phyloP scores from a whole-genome alignment of 2,329 filamentous ascomycete species.

The Mollisiaceae sp. region DNA sequence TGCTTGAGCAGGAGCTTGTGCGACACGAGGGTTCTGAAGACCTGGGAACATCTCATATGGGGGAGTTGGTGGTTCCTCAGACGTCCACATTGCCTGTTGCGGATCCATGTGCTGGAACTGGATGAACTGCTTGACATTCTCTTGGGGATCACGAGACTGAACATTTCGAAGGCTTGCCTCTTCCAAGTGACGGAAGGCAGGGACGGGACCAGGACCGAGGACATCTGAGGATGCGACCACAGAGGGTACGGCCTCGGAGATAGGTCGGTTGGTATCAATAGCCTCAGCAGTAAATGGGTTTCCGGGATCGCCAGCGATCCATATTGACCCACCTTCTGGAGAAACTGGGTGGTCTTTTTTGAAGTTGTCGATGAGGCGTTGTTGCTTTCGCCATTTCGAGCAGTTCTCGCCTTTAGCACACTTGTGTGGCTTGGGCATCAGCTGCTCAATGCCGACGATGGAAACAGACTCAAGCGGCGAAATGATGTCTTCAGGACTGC shows the following conservation, averaged over 20 bases:
- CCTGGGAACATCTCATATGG: slow-evolving; percentile 68
- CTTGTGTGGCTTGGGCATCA: slow-evolving; percentile 81
- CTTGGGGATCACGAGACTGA: slow-evolving; percentile 79
- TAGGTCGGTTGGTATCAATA: slow-evolving; percentile 56
- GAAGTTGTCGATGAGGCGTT: slow-evolving; percentile 76
- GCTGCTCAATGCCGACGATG: slow-evolving; percentile 89
- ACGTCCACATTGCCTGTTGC: slow-evolving; percentile 40
- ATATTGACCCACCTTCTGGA: slow-evolving; percentile 67
- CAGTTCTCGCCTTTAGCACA: slow-evolving; percentile 90
- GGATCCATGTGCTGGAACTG: slow-evolving; percentile 76
- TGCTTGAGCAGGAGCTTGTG: slow-evolving; percentile 1
- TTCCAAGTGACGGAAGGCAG: slow-evolving; percentile 72
- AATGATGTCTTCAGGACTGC: slow-evolving; percentile 64
- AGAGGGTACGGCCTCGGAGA: slow-evolving; percentile 79
- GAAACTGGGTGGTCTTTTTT: slow-evolving; percentile 75
- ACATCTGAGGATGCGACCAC: slow-evolving; percentile 91
- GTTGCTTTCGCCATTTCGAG: slow-evolving; percentile 79
- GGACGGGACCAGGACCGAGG: slow-evolving; percentile 71
- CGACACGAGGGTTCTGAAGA: slow-evolving; percentile 49
- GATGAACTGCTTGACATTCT: slow-evolving; percentile 91
- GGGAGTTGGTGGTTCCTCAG: slow-evolving; percentile 70
- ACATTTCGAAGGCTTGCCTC: slow-evolving; percentile 74
- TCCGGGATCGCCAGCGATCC: slow-evolving; percentile 79
- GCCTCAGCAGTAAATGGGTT: slow-evolving; percentile 70
- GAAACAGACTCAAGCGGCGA: slow-evolving; percentile 84